phyloP scores from a whole-genome alignment of 495 filamentous ascomycete genomes.

The Jackrogersella minutella region DNA sequence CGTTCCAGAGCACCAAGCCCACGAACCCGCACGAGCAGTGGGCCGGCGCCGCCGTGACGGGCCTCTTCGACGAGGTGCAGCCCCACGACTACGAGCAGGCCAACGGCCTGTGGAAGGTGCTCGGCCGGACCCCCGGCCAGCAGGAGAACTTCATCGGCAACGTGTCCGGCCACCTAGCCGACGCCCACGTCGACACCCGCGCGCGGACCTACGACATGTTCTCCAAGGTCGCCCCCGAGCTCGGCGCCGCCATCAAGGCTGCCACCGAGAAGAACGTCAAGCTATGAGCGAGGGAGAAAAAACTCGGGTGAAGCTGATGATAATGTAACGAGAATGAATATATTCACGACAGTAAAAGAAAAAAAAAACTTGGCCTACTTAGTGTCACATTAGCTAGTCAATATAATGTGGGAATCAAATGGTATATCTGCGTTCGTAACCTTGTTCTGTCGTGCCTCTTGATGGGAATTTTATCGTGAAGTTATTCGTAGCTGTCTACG shows the following conservation, averaged over 20 bases:
- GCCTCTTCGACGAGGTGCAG: constrained; percentile 52
- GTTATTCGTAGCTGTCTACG: no score
- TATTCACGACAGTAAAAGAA: constrained; percentile 21
- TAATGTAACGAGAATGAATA: constrained; percentile 9
- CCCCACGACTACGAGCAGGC: constrained; percentile 72
- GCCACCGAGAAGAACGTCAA: constrained; percentile 62
- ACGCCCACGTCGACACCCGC: constrained; percentile 56
- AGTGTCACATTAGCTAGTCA: background rate
- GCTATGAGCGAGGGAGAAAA: constrained; percentile 5
- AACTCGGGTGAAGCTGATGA: background rate
- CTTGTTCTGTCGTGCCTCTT: no score
- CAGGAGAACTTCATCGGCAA: constrained; percentile 74
- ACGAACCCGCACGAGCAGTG: constrained; percentile 71
- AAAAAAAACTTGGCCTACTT: constrained; percentile 5
- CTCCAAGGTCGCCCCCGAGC: constrained; percentile 56
- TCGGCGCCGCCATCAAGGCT: constrained; percentile 52
- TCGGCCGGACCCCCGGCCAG: constrained; percentile 66
- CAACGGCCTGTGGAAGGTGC: constrained; percentile 69
- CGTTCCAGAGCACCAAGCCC: constrained; percentile 64
- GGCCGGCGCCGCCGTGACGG: constrained; percentile 54
- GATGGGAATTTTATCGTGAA: no score
- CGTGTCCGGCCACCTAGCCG: constrained; percentile 64
- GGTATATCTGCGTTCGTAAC: no score
- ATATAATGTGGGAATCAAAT: constrained; percentile 4
- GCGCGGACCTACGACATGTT: constrained; percentile 67